These are phyloP conservation scores for Citrus unshiu DNA, from an alignment of 345 rosid genomes.

Conservation along the genomic window DNA sequence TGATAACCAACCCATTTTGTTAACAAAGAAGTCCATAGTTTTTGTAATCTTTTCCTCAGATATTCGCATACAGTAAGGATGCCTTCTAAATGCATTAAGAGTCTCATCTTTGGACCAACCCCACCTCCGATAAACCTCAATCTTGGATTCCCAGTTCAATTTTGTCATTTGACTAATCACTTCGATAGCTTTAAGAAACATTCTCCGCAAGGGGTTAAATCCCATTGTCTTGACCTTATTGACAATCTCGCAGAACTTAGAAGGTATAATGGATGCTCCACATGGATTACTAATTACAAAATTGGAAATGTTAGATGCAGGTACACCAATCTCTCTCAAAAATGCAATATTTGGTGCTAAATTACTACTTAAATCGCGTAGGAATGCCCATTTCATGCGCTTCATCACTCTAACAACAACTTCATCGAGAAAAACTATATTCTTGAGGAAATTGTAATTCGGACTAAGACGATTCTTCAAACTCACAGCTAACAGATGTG, in stretches of 20 bases:
- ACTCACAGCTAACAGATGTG: not conserved
- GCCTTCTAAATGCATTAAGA: constrained; percentile 17
- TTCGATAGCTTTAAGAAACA: constrained; percentile 7
- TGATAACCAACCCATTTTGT: constrained; percentile 23
- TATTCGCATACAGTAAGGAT: constrained; percentile 14
- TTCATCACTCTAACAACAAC: not conserved
- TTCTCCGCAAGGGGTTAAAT: not conserved
- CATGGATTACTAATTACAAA: not conserved
- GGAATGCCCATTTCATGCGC: not conserved
- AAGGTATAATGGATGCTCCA: not conserved
- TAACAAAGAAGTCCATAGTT: constrained; percentile 21
- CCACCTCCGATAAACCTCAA: constrained; percentile 7
- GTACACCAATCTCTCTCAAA: not conserved
- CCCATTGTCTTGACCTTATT: constrained; percentile 14
- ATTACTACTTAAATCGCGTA: not conserved
- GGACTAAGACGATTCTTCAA: constrained; percentile 12
- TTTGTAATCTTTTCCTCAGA: constrained; percentile 25
- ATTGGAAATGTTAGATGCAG: not conserved
- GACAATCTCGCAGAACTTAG: not conserved
- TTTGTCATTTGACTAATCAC: not conserved
- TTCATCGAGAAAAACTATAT: not conserved
- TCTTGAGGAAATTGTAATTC: constrained; percentile 4
- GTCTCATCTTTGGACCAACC: constrained; percentile 26
- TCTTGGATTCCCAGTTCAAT: constrained; percentile 3
- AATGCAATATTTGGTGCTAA: not conserved